Conservation (phyloP, 305 asterid genomes). For the Lippia alba region DNA sequence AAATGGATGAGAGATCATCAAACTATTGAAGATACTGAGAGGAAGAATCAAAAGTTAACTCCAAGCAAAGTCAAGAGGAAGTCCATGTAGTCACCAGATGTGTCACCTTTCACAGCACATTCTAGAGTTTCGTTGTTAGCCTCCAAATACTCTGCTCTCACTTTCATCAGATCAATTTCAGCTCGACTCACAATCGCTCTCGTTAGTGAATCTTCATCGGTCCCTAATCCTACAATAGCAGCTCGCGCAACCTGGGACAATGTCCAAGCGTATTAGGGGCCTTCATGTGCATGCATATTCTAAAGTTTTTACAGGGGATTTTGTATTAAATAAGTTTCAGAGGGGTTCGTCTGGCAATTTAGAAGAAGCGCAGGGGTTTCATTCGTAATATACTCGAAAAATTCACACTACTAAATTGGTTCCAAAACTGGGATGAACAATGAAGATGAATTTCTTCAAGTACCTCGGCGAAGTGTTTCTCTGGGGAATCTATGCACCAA, state of each 20-base stretch:
- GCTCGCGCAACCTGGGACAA: constrained; percentile 55
- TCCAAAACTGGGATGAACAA: neutral
- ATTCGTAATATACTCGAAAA: too few relatives aligned
- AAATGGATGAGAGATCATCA: too few relatives aligned
- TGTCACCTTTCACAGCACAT: constrained; percentile 66
- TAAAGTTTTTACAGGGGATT: neutral
- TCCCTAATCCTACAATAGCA: constrained; percentile 70
- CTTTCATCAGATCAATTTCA: constrained; percentile 71
- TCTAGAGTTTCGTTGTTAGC: constrained; percentile 51
- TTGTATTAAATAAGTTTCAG: too few relatives aligned
- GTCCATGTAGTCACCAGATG: constrained; percentile 78
- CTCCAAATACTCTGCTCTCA: constrained; percentile 55
- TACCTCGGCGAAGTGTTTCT: constrained; percentile 90
- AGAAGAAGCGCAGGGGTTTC: too few relatives aligned
- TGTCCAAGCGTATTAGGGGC: neutral
- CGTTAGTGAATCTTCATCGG: constrained; percentile 78
- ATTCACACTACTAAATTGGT: too few relatives aligned
- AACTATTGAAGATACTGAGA: neutral
- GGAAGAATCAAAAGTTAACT: constrained; percentile 43
- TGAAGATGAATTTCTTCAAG: neutral
- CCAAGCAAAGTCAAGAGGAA: constrained; percentile 79
- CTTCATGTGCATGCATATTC: neutral
- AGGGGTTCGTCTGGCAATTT: too few relatives aligned
- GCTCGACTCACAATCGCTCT: constrained; percentile 68
- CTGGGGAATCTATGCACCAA: constrained; percentile 76